Evolutionary conservation across 2,329 filamentous ascomycete genomes (phyloP), one percentile per base, ranked within the genome.

Genomic region (Leptographium procerum): DNA sequence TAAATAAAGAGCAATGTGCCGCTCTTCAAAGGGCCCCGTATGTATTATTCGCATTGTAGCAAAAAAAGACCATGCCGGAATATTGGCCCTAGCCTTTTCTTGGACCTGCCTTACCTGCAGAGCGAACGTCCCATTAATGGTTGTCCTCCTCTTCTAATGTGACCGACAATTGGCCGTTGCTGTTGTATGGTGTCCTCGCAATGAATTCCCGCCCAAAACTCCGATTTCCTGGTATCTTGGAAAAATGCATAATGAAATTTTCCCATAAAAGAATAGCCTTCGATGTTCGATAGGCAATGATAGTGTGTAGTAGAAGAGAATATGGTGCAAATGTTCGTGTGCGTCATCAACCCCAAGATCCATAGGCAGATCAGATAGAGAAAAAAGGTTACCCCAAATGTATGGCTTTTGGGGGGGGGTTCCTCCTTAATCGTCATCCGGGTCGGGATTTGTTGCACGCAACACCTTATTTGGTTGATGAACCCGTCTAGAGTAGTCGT

Each of bases 371-470:
- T n/a, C 10, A 26, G 14, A 24, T 16, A 16, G 28, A 24, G 33
- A 8, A 24, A 31, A 50, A 52, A 43, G 8, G 45, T 24, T 36
- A 16, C 24, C 10, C 24, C 13, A n/a, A 16, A 45, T 13, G 16
- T 40, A 54, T 16, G 10, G 4, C 31, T 19, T 9, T 36, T n/a
- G 45, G 22, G 47, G 0, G 5, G 29, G 13, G 14, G n/a, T n/a
- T 45, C 36, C 34, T 51, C n/a, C n/a, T 52, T 19, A 59, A 3
- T 59, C 55, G 16, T 50, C 43, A 16, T 69, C 70, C 1, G 80
- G 80, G 64, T 86, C 82, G 4, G 83, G 82, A 65, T 86, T 86
- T 33, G 75, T 82, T 10, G 82, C 82, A 62, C 83, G 75, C n/a
- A 86, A 73, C 9, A 85, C 80, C 65, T 78, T 73, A 7, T 61